phyloP scores from a whole-genome alignment of 2,329 filamentous ascomycete genomes.

The Dothidotthia symphoricarpi region DNA sequence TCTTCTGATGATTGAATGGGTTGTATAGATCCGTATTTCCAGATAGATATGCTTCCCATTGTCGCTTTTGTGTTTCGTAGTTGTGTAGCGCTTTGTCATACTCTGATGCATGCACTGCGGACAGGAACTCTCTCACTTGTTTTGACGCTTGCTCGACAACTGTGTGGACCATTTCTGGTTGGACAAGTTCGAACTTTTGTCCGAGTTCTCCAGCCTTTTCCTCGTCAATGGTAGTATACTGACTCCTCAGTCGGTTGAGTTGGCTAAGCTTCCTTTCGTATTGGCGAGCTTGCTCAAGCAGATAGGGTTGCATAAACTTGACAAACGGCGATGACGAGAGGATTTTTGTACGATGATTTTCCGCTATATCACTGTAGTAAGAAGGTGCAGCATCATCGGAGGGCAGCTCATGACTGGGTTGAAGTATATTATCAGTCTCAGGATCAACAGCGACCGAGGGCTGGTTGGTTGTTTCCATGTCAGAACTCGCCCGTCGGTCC shows the following conservation, averaged over 20 bases:
- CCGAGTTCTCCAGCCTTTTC: conserved; percentile 40
- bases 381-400: conserved; percentile 75
- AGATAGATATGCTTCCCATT: conserved; percentile 94
- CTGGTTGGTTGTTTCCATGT: not conserved
- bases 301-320: conserved; percentile 88
- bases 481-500: not conserved
- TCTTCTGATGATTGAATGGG: conserved; percentile 93
- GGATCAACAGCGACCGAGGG: not conserved
- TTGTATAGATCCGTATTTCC: conserved; percentile 88
- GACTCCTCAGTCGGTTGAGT: conserved; percentile 77
- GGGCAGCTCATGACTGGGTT: conserved; percentile 24
- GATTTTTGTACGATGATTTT: conserved; percentile 88
- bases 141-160: conserved; percentile 75
- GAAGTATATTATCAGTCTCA: conserved; percentile 4
- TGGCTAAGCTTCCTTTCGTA: conserved; percentile 82
- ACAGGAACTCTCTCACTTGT: conserved; percentile 88
- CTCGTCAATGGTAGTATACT: conserved; percentile 50
- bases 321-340: conserved; percentile 95
- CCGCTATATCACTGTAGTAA: conserved; percentile 92
- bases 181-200: conserved; percentile 84
- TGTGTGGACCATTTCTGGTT: conserved; percentile 90
- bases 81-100: conserved; percentile 94
- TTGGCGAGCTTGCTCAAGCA: conserved; percentile 87
- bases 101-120: conserved; percentile 93
- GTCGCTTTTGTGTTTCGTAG: conserved; percentile 88